Evolutionary conservation across 495 filamentous ascomycete genomes (phyloP).

Genomic region (Collariella sp.): DNA sequence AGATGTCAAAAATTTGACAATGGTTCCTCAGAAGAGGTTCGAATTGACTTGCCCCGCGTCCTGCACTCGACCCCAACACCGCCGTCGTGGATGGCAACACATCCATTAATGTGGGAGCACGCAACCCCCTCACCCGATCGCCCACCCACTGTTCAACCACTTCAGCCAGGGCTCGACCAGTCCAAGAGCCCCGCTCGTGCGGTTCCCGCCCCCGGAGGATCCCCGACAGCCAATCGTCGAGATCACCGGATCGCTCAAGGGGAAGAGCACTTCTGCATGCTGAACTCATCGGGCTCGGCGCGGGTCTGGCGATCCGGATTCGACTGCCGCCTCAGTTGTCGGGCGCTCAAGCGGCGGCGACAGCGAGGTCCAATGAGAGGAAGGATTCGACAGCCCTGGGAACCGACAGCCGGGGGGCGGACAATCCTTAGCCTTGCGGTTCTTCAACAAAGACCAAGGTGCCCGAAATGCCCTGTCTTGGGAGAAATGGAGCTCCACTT

Average conservation of each 20-base stretch:
- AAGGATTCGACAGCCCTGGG: no score
- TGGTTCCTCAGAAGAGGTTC: no score
- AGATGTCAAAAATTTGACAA: no score
- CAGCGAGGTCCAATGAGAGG: background rate
- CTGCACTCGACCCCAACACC: constrained; percentile 2
- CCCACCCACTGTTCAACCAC: constrained; percentile 7
- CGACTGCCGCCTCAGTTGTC: background rate
- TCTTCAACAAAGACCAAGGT: no score
- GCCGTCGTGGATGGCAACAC: background rate
- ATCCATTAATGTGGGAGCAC: constrained; percentile 14
- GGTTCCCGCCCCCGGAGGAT: constrained; percentile 3
- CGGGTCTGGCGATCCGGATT: background rate
- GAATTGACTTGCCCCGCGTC: constrained; percentile 1
- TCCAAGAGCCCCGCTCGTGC: background rate
- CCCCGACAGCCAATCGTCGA: constrained; percentile 15
- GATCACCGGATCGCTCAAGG: constrained; percentile 18
- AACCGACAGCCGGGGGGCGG: no score
- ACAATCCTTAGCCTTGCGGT: no score
- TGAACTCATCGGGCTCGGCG: background rate
- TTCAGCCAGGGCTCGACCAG: constrained; percentile 9
- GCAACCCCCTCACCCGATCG: constrained; percentile 19
- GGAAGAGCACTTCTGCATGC: background rate
- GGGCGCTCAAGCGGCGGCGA: background rate
- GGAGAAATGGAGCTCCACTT: no score
- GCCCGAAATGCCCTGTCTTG: no score